These are phyloP conservation scores for Lactarius trivialis DNA, from an alignment of 768 basidiomycete genomes.

Conservation along the genomic window DNA sequence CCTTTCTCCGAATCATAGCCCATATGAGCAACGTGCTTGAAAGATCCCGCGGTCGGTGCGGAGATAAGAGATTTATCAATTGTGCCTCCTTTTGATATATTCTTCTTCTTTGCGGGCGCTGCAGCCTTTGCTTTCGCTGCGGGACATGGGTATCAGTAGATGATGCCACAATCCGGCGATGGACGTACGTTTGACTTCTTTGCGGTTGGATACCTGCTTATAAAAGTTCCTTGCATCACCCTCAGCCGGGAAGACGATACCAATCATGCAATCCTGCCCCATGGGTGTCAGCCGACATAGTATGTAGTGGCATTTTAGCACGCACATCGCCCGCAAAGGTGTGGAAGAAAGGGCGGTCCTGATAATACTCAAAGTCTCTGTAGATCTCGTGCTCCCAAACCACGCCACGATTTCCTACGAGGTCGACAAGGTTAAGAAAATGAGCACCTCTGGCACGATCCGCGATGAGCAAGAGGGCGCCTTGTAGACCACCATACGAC, in stretches of 20 bases:
- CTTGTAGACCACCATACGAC: conserved; percentile 84
- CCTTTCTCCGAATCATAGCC: conserved; percentile 85
- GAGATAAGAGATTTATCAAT: conserved; percentile 94
- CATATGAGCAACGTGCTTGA: conserved; percentile 92
- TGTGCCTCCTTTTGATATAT: conserved; percentile 56
- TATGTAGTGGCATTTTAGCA: conserved; percentile 20
- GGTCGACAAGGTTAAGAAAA: conserved; percentile 75
- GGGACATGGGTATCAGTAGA: neutral
- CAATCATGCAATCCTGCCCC: conserved; percentile 79
- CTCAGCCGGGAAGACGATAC: conserved; percentile 85
- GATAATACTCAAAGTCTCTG: conserved; percentile 67
- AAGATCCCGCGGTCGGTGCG: conserved; percentile 67
- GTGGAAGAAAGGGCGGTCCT: conserved; percentile 88
- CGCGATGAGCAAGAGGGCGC: conserved; percentile 67
- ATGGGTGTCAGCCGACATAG: neutral
- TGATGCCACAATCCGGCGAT: neutral
- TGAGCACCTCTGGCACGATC: conserved; percentile 52
- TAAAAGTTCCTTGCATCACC: conserved; percentile 75
- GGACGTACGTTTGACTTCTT: conserved; percentile 40
- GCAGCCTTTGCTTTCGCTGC: conserved; percentile 41
- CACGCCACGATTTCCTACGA: conserved; percentile 76
- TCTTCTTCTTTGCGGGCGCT: conserved; percentile 50
- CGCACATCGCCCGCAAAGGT: conserved; percentile 89
- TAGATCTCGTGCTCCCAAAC: conserved; percentile 95
- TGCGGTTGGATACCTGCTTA: conserved; percentile 75